Base-by-base conservation (phyloP, 2,329 filamentous ascomycete genomes). In the Ophiocordyceps camponoti-floridani region DNA sequence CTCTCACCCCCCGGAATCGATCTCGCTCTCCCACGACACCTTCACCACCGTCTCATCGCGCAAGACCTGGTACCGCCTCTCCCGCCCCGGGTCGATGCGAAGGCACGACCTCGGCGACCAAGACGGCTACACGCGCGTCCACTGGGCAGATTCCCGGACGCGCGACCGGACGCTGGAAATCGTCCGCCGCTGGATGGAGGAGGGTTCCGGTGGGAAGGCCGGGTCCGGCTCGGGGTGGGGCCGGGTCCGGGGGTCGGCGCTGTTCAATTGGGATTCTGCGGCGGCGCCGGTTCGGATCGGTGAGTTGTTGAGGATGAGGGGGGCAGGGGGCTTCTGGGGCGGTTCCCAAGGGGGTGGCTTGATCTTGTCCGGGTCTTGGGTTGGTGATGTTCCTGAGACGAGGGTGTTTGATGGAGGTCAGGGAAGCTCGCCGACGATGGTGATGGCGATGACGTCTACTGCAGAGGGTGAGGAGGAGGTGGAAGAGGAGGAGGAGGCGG, bases 111-210 rank as follows among this genome's bases (percentile, higher is more conserved):
- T 60, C 3, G 75, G 71, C 40, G 69, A 77, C 41, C 72, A 76
- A 43, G 73, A 77, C 9, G 71, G 69, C 49, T 82, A 81, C 54
- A 62, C 70, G 16, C 67, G 71, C 9, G 65, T 78, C n/a, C 61
- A 63, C 3, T 82, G 78, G 77, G 49, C 54, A 4, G 59, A 63
- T n/a, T 79, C 76, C 0, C 58, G 65, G 7, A 59, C 76, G 2
- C 73, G 73, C 23, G 57, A 59, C 12, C 68, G 75, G 9, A 73
- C 70, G 1, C 65, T 77, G 47, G 67, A 70, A 46, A 74, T 75
- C 38, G 76, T 82, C 16, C 66, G 72, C 26, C 67, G 74, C 26
- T 82, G 78, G 78, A 77, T 80, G 67, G 73, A 79, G 51, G 72
- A 80, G 51, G 76, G 77, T 50, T 72, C 73, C 0, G 71, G 75